phyloP scores from a whole-genome alignment of 805 yeast genomes.

The Candida verbasci region DNA sequence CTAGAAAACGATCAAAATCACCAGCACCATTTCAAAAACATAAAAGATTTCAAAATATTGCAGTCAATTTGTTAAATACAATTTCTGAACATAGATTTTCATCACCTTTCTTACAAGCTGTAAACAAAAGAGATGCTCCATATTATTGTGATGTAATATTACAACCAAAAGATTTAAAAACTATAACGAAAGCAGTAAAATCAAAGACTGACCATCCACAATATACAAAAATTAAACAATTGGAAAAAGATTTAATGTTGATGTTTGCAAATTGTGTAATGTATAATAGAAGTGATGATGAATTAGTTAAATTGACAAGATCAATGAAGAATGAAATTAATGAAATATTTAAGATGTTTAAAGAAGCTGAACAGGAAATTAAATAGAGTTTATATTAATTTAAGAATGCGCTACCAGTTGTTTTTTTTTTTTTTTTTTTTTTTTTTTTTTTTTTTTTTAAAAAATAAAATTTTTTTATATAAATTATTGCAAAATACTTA shows the following conservation, averaged over 20 bases:
- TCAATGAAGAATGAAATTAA: conserved; percentile 71
- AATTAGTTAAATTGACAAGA: conserved; percentile 55
- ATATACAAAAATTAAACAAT: conserved; percentile 53
- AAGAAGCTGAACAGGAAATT: conserved; percentile 43
- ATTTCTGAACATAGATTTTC: conserved; percentile 70
- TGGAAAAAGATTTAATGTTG: conserved; percentile 64
- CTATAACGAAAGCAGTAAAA: conserved; percentile 53
- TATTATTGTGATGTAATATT: conserved; percentile 59
- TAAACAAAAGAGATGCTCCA: conserved; percentile 62
- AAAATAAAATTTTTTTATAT: not conserved
- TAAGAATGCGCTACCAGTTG: not conserved
- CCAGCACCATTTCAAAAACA: conserved; percentile 21
- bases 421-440: too few species aligned
- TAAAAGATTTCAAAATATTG: conserved; percentile 58
- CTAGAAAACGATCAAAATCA: conserved; percentile 14
- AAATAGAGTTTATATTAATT: conserved; percentile 5
- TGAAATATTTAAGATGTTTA: conserved; percentile 52
- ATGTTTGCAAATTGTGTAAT: conserved; percentile 84
- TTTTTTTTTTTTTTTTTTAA: not conserved
- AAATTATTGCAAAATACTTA: conserved; percentile 1
- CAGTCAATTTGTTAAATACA: conserved; percentile 57
- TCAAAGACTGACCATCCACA: conserved; percentile 28
- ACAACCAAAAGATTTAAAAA: conserved; percentile 65
- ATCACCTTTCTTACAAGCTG: conserved; percentile 69
- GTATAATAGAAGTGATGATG: conserved; percentile 68